Conservation (phyloP, 768 basidiomycete species). For the Termitomyces sp. region DNA sequence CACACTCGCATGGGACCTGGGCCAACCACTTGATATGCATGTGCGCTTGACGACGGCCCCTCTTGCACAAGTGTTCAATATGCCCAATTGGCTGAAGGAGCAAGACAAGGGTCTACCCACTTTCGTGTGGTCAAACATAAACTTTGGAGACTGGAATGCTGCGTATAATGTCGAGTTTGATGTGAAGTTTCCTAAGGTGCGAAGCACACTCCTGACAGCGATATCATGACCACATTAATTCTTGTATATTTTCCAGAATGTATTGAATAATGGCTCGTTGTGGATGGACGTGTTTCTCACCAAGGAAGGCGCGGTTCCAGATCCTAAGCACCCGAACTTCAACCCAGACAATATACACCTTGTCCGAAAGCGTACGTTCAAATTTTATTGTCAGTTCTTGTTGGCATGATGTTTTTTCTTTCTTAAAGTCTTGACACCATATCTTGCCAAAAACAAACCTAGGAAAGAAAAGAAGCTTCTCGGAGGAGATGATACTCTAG, state of each 20-base stretch:
- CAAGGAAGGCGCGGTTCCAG: constrained; percentile 56
- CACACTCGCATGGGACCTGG: constrained; percentile 54
- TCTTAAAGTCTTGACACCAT: constrained; percentile 90
- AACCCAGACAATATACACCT: constrained; percentile 57
- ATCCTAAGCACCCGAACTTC: constrained; percentile 52
- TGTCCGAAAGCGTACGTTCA: constrained; percentile 62
- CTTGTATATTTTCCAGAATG: constrained; percentile 39
- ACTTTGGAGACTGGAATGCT: constrained; percentile 73
- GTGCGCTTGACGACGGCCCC: constrained; percentile 69
- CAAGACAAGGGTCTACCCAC: constrained; percentile 50
- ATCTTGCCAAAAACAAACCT: constrained; percentile 61
- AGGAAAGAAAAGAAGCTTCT: constrained; percentile 85
- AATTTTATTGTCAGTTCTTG: neutral
- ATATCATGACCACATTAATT: neutral
- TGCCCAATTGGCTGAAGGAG: constrained; percentile 37
- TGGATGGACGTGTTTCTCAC: constrained; percentile 82
- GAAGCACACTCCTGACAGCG: constrained; percentile 5
- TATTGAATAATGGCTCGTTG: constrained; percentile 71
- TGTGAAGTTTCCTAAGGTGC: constrained; percentile 64
- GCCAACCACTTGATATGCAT: constrained; percentile 60
- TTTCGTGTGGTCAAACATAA: constrained; percentile 74
- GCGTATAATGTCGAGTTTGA: constrained; percentile 47
- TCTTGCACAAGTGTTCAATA: constrained; percentile 51
- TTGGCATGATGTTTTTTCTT: neutral
- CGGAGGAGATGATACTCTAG: constrained; percentile 24